These are phyloP conservation scores for Dioscorea cayenensis DNA, from an alignment of 116 monocot species.

Conservation along the genomic window DNA sequence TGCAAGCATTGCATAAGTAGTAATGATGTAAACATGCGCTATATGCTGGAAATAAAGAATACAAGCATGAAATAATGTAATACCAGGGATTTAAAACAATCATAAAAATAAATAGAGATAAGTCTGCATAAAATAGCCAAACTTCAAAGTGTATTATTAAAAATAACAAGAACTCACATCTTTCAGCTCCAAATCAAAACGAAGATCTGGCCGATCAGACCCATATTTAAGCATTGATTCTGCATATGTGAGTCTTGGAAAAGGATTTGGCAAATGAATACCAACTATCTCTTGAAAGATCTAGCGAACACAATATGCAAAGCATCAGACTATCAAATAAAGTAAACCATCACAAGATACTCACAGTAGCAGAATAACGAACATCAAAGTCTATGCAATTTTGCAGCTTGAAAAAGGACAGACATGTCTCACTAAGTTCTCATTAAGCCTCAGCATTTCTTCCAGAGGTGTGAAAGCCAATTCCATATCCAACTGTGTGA, in stretches of 20 bases:
- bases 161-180: conserved; percentile 50
- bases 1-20: too few relatives aligned
- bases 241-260: conserved; percentile 88
- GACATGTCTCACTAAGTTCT: conserved; percentile 94
- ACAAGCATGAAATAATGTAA: too few relatives aligned
- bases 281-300: conserved; percentile 73
- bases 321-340: neutral
- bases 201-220: conserved; percentile 92
- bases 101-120: neutral
- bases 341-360: neutral
- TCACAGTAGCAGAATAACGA: neutral
- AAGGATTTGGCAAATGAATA: conserved; percentile 74
- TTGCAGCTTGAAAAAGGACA: conserved; percentile 7
- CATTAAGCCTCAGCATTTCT: conserved; percentile 90
- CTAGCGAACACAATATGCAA: conserved; percentile 21
- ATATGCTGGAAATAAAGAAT: too few relatives aligned
- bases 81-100: neutral
- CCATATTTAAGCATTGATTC: conserved; percentile 92
- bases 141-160: neutral
- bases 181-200: conserved; percentile 77
- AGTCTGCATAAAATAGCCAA: neutral
- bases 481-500: conserved; percentile 98
- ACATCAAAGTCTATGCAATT: neutral
- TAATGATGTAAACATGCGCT: too few relatives aligned
- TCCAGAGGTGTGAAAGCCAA: conserved; percentile 94